Conservation (phyloP, 495 filamentous ascomycete species). For the Aspergillus wentii region DNA sequence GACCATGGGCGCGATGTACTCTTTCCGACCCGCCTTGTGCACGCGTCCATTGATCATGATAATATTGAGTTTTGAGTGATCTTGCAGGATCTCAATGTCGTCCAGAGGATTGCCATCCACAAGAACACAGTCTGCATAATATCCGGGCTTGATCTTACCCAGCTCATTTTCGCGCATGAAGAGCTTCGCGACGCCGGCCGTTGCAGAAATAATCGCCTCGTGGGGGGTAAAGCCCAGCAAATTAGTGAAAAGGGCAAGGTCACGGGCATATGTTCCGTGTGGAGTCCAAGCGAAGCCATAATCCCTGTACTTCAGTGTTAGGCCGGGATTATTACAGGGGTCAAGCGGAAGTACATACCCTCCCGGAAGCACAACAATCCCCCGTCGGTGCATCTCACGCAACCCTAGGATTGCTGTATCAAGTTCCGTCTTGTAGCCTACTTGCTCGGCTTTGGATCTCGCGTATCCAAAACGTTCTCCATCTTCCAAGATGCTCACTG, state of each 20-base stretch:
- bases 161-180: slow-evolving; percentile 47
- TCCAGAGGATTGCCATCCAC: slow-evolving; percentile 46
- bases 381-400: slow-evolving; percentile 43
- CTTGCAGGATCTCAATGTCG: slow-evolving; percentile 41
- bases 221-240: slow-evolving; percentile 46
- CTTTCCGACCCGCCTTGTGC: slow-evolving; percentile 35
- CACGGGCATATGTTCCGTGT: slow-evolving; percentile 46
- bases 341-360: slow-evolving; percentile 11
- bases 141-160: slow-evolving; percentile 43
- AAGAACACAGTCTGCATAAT: slow-evolving; percentile 43
- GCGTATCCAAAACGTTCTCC: slow-evolving; percentile 42
- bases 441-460: slow-evolving; percentile 37
- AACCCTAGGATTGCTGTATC: slow-evolving; percentile 34
- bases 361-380: slow-evolving; percentile 43
- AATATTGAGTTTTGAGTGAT: slow-evolving; percentile 40
- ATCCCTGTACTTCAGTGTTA: slow-evolving; percentile 24
- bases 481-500: slow-evolving; percentile 36
- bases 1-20: slow-evolving; percentile 17
- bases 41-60: slow-evolving; percentile 46
- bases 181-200: slow-evolving; percentile 40
- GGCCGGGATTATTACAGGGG: neutral
- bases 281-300: slow-evolving; percentile 52
- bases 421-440: slow-evolving; percentile 41
- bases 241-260: slow-evolving; percentile 47
- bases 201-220: slow-evolving; percentile 45